These are phyloP conservation scores for Paralagenidium karlingii DNA, from an alignment of 352 stramenopile species.

Conservation along the genomic window DNA sequence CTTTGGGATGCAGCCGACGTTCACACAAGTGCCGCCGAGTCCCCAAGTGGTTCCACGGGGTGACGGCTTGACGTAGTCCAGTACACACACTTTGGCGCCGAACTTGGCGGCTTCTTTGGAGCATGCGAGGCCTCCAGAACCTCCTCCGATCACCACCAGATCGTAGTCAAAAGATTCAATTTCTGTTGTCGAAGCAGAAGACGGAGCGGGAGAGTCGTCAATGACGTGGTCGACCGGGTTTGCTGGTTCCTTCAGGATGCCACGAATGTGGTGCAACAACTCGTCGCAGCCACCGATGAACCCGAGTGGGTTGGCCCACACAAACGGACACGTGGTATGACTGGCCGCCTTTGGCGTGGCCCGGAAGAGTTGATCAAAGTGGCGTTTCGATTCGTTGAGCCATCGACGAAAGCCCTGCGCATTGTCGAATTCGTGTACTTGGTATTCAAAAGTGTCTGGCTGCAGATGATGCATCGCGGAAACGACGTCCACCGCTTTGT, in stretches of 20 bases:
- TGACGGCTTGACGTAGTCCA: conserved; percentile 93
- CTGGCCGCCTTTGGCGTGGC: conserved; percentile 20
- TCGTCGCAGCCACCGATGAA: conserved; percentile 66
- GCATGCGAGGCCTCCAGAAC: conserved; percentile 86
- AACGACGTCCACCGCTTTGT: conserved; percentile 45
- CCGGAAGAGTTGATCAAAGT: conserved; percentile 26
- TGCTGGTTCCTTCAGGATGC: too few relatives aligned
- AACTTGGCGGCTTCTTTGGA: conserved; percentile 91
- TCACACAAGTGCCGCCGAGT: conserved; percentile 96
- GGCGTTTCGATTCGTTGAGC: conserved; percentile 18
- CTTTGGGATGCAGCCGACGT: conserved; percentile 99
- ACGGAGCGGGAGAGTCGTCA: too few relatives aligned
- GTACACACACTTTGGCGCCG: conserved; percentile 90
- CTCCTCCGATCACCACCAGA: conserved; percentile 67
- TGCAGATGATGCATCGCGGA: conserved; percentile 56
- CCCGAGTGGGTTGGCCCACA: conserved; percentile 38
- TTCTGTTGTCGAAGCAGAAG: too few relatives aligned
- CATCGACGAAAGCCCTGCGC: conserved; percentile 45
- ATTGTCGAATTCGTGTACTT: conserved; percentile 35
- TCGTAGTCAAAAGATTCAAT: conserved; percentile 86
- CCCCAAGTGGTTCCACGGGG: conserved; percentile 85
- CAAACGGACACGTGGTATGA: conserved; percentile 64
- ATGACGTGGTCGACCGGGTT: too few relatives aligned
- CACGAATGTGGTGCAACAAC: too few relatives aligned
- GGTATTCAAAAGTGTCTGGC: conserved; percentile 24